Percentiles rank a stretch among this genome's conserved stretches.
These are phyloP conservation scores for Alternaria ventricosa DNA, from an alignment of 2,329 filamentous ascomycete species.

Conservation along the genomic window DNA sequence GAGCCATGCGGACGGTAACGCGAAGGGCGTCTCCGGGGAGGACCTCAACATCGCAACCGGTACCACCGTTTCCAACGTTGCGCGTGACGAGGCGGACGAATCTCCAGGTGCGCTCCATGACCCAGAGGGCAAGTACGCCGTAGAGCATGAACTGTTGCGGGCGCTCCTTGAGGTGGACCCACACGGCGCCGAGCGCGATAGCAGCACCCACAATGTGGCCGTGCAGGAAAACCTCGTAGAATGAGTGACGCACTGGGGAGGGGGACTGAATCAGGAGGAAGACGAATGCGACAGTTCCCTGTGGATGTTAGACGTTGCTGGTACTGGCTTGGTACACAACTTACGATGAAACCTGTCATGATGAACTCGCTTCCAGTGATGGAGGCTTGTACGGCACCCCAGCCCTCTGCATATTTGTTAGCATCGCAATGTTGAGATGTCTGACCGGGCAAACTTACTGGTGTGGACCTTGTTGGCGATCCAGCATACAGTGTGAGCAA, in stretches of 20 bases:
- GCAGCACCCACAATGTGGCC: slow-evolving; percentile 71
- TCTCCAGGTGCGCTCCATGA: slow-evolving; percentile 66
- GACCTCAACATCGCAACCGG: slow-evolving; percentile 73
- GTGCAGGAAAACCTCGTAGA: slow-evolving; percentile 79
- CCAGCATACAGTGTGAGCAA: slow-evolving; percentile 70
- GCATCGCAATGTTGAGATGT: not conserved
- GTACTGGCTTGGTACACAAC: slow-evolving; percentile 59
- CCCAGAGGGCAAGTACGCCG: slow-evolving; percentile 71
- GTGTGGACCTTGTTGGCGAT: slow-evolving; percentile 54
- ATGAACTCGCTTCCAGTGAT: slow-evolving; percentile 58
- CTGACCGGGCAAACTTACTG: slow-evolving; percentile 27
- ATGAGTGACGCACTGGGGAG: slow-evolving; percentile 75
- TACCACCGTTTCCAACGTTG: slow-evolving; percentile 71
- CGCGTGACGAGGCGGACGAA: slow-evolving; percentile 66
- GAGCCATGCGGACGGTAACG: slow-evolving; percentile 74
- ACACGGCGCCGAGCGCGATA: slow-evolving; percentile 67
- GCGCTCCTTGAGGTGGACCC: slow-evolving; percentile 66
- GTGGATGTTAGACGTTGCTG: slow-evolving; percentile 62
- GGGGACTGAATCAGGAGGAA: slow-evolving; percentile 71
- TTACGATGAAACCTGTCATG: slow-evolving; percentile 69
- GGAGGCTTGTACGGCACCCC: slow-evolving; percentile 53
- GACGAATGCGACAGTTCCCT: slow-evolving; percentile 67
- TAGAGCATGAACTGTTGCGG: slow-evolving; percentile 67
- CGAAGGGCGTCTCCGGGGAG: slow-evolving; percentile 77
- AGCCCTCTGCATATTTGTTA: slow-evolving; percentile 53